Evolutionary conservation across 371 early-diverging fungal species (phyloP).

Genomic region (Lichtheimia ornata): DNA sequence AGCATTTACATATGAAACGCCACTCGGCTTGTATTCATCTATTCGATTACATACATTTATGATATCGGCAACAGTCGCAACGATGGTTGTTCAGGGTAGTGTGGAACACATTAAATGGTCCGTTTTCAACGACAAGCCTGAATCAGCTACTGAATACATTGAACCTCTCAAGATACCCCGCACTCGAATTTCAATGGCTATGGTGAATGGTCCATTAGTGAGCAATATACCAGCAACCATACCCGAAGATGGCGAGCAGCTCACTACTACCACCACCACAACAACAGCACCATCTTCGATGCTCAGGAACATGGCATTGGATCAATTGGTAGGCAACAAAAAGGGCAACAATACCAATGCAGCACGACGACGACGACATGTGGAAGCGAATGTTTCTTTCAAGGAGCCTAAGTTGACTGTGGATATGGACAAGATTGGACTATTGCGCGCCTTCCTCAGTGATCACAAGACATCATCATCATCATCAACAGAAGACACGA

Average conservation of each 20-base stretch:
- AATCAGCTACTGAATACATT: constrained; percentile 17
- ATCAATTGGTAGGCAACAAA: constrained; percentile 2
- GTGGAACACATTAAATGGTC: constrained; percentile 19
- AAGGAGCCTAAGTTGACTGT: constrained; percentile 9
- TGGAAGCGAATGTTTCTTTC: not conserved
- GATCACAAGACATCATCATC: not conserved
- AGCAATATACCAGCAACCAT: constrained; percentile 13
- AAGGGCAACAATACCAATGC: too few relatives aligned
- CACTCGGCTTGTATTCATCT: constrained; percentile 12
- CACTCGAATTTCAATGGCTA: constrained; percentile 2
- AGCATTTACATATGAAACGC: constrained; percentile 19
- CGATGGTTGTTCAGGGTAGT: constrained; percentile 16
- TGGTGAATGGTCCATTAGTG: not conserved
- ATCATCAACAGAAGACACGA: not conserved
- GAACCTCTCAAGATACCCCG: constrained; percentile 21
- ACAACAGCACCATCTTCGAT: not conserved
- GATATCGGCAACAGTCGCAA: not conserved
- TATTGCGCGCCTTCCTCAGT: not conserved
- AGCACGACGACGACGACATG: too few relatives aligned
- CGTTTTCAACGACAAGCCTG: constrained; percentile 18
- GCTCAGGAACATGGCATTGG: constrained; percentile 9
- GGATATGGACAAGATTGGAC: constrained; percentile 6
- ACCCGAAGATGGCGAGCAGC: constrained; percentile 18
- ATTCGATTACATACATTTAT: constrained; percentile 16
- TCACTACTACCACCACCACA: not conserved